A percentile compares a stretch with the other conserved stretches of the same genome.
These are phyloP conservation scores for Carex cristatella DNA, from an alignment of 176 grass and related monocot genomes.

Conservation along the genomic window DNA sequence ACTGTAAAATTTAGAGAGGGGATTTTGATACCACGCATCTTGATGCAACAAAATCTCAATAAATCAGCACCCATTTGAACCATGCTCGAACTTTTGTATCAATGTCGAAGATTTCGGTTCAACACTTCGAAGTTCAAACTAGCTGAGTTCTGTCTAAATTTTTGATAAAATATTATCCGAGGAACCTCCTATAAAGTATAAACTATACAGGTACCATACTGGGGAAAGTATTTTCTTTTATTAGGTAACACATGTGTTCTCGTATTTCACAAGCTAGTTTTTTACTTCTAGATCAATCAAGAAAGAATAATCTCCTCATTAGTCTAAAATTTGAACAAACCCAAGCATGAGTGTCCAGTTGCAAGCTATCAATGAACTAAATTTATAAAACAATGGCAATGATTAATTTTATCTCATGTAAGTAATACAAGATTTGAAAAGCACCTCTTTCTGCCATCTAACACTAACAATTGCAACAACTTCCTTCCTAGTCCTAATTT, in stretches of 20 bases:
- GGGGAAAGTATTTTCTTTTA: not conserved
- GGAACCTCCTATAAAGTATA: not conserved
- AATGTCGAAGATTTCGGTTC: no score
- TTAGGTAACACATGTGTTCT: not conserved
- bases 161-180: not conserved
- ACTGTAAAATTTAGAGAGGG: no score
- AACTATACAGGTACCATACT: not conserved
- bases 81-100: no score
- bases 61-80: not conserved
- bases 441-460: not conserved
- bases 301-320: not conserved
- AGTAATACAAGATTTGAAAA: not conserved
- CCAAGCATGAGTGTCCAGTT: not conserved
- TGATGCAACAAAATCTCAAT: not conserved
- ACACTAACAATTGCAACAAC: conserved; percentile 10
- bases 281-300: not conserved
- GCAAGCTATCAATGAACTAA: not conserved
- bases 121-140: no score
- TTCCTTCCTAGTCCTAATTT: not conserved
- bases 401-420: conserved; percentile 17
- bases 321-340: not conserved
- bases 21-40: no score
- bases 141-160: no score
- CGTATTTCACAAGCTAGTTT: not conserved
- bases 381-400: not conserved